These are phyloP conservation scores for Tetrastigma voinierianum DNA, from an alignment of 164 flowering plant genomes.

Conservation along the genomic window DNA sequence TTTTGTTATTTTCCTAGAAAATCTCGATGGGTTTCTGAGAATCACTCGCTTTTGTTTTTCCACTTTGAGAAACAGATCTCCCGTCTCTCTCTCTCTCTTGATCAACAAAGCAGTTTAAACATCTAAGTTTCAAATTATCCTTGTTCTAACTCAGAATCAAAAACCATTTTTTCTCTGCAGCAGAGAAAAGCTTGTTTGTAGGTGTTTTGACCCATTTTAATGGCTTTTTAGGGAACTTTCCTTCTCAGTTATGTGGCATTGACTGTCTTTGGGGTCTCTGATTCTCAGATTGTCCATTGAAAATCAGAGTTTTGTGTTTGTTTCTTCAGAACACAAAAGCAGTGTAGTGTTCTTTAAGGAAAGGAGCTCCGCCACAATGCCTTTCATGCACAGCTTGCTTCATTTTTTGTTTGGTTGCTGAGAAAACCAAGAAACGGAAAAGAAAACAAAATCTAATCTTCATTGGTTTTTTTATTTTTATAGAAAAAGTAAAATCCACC, in stretches of 20 bases:
- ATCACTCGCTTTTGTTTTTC: neutral
- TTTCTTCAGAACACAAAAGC: neutral
- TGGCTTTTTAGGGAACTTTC: neutral
- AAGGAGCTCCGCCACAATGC: neutral
- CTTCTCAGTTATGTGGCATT: conserved; percentile 6
- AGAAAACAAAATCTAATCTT: neutral
- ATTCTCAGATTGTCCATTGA: conserved; percentile 3
- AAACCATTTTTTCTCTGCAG: neutral
- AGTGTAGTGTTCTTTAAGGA: conserved; percentile 1
- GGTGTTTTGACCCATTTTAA: neutral
- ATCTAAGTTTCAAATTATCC: neutral
- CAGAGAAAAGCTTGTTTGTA: neutral
- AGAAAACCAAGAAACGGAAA: conserved; percentile 8
- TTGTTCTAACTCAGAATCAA: neutral
- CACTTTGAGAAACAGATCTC: neutral
- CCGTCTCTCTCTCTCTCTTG: neutral
- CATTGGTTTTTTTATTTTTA: too few species aligned
- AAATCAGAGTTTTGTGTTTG: neutral
- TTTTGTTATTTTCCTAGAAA: neutral
- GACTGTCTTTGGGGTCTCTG: conserved; percentile 1
- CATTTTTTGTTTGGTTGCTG: conserved; percentile 12
- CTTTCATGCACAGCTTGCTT: neutral
- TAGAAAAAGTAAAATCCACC: neutral
- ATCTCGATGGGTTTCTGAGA: neutral
- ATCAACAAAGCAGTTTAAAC: neutral